Percentiles rank a stretch among this genome's conserved stretches.
Conservation (phyloP, 2,329 filamentous ascomycete genomes). For the Aspergillus fructus region DNA sequence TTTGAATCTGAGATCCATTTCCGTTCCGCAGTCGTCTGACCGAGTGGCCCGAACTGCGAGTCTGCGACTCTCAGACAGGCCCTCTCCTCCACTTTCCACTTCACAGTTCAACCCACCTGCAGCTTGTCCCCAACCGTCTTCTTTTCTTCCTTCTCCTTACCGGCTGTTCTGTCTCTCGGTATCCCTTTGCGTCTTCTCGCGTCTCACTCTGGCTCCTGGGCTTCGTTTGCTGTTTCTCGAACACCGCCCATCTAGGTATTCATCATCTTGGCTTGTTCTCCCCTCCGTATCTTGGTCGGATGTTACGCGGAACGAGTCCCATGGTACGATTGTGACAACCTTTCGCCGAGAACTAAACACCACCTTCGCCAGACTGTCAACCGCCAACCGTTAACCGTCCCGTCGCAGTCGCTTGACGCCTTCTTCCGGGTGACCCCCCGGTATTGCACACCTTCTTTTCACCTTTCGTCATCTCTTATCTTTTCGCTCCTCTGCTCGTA, state of each 20-base stretch:
- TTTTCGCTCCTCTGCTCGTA: neutral
- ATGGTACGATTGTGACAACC: conserved; percentile 23
- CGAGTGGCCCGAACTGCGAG: neutral
- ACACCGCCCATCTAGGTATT: neutral
- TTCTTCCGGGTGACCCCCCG: conserved; percentile 14
- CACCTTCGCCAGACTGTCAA: neutral
- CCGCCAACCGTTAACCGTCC: neutral
- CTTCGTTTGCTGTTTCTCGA: neutral
- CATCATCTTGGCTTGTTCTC: neutral
- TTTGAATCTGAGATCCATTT: neutral
- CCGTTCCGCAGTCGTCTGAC: conserved; percentile 1
- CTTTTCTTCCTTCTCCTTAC: neutral
- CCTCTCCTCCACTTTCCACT: neutral
- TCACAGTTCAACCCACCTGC: neutral
- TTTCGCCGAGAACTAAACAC: conserved; percentile 17
- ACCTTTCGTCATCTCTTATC: neutral
- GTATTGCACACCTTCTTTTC: conserved; percentile 4
- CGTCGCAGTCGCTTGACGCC: conserved; percentile 6
- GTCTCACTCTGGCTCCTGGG: neutral
- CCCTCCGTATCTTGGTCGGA: neutral
- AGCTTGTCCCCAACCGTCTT: neutral
- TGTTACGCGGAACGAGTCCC: conserved; percentile 17
- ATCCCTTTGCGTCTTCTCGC: neutral
- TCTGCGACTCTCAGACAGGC: neutral
- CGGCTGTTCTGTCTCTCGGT: neutral